Conservation (phyloP, 2,329 filamentous ascomycete genomes). For the Aspergillus ochraceoroseus region DNA sequence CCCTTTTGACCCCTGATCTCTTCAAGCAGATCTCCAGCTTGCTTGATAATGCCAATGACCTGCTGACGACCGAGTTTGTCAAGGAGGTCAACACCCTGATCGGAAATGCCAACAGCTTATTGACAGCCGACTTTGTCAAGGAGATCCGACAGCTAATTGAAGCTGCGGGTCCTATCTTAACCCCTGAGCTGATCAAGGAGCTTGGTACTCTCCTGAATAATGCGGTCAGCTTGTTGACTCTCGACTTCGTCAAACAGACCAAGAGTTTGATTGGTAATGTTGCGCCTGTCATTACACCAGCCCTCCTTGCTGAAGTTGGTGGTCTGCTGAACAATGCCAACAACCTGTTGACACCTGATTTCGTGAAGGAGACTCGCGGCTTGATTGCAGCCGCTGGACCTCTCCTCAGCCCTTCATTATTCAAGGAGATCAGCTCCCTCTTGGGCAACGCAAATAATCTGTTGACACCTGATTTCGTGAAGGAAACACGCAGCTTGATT, state of each 20-base stretch:
- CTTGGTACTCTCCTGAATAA: constrained; percentile 21
- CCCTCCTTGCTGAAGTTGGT: constrained; percentile 20
- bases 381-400: constrained; percentile 15
- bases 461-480: constrained; percentile 27
- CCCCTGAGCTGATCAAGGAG: constrained; percentile 23
- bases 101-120: constrained; percentile 27
- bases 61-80: constrained; percentile 24
- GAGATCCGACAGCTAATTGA: constrained; percentile 26
- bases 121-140: constrained; percentile 27
- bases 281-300: constrained; percentile 18
- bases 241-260: constrained; percentile 22
- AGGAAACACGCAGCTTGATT: constrained; percentile 26
- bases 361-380: constrained; percentile 17
- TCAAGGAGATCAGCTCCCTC: constrained; percentile 1
- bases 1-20: constrained; percentile 17
- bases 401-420: not conserved
- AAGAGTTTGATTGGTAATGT: constrained; percentile 15
- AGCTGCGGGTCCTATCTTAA: constrained; percentile 28
- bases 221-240: constrained; percentile 24
- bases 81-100: constrained; percentile 31
- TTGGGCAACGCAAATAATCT: constrained; percentile 23
- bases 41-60: constrained; percentile 20
- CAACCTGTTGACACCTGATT: constrained; percentile 28
- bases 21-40: constrained; percentile 17
- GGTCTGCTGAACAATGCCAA: constrained; percentile 21